Evolutionary conservation across 129 eudicot species (phyloP), one percentile per base, ranked within the genome.

Genomic region (Ambrosia artemisiifolia): DNA sequence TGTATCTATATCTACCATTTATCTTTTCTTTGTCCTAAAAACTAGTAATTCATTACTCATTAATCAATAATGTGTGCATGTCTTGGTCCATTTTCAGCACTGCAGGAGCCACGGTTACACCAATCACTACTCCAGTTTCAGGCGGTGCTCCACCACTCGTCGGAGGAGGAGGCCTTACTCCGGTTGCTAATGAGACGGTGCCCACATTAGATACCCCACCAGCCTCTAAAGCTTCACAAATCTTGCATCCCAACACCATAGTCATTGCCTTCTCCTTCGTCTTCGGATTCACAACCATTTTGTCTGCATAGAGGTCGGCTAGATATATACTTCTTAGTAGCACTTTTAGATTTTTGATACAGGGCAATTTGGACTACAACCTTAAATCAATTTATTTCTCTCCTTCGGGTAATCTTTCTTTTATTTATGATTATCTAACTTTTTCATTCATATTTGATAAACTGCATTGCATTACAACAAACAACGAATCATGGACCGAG

Each of bases 41-140:
- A n/a, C n/a, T n/a, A n/a, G n/a, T n/a, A n/a, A n/a, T n/a, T n/a
- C n/a, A n/a, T n/a, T n/a, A n/a, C 6, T 35, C 38, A 35, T 35
- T 35, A 35, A 5, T 5, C 7, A 6, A 36, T 36, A 36, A 36
- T 7, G 0, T 1, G 1, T 36, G 6, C 1, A 6, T 16, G 7
- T 14, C 20, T 6, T n/a, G 2, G 20, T 54, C 12, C 33, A 2
- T 2, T 54, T 54, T 10, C 90, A 86, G 92, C 71, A 69, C 86
- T 50, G 96, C 92, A 48, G 90, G 96, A 51, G 88, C 85, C 54
- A 46, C 64, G 35, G 75, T 7, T 36, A 36, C 84, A 17, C 85
- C 86, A 30, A 48, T 65, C n/a, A 54, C 82, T 8, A 63, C 66
- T 7, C 83, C 80, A 1, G n/a, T 56, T 44, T 14, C 71, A 3